These are phyloP conservation scores for Colletotrichum cereale DNA, from an alignment of 2,329 filamentous ascomycete species.

Conservation along the genomic window DNA sequence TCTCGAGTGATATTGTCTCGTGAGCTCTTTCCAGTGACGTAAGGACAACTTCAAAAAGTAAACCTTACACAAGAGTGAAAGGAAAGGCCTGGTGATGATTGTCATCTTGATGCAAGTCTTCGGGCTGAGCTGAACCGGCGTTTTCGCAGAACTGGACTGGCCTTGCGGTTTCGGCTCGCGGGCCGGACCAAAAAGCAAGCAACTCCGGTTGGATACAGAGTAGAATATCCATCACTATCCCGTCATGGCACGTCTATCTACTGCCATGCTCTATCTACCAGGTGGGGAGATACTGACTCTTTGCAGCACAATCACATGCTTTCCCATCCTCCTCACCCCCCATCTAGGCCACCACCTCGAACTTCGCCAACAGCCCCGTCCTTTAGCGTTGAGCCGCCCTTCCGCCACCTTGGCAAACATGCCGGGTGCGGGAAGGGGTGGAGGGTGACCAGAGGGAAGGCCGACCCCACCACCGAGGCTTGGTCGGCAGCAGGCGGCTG, in stretches of 20 bases:
- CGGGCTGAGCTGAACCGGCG: background rate
- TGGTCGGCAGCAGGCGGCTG: background rate
- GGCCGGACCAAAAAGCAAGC: background rate
- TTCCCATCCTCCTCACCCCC: background rate
- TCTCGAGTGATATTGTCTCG: background rate
- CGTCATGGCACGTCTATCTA: background rate
- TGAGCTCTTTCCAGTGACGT: background rate
- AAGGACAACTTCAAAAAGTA: background rate
- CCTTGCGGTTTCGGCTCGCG: background rate
- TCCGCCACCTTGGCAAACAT: slow-evolving; percentile 3
- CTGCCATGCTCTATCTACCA: background rate
- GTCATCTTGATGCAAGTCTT: background rate
- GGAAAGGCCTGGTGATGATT: background rate
- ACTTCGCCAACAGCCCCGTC: background rate
- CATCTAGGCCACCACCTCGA: too few species aligned
- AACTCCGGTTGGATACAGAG: background rate
- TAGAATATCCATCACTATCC: background rate
- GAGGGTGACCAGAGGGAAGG: too few species aligned
- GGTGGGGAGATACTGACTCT: background rate
- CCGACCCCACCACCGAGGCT: background rate
- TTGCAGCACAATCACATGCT: slow-evolving; percentile 31
- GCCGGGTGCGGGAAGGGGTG: background rate
- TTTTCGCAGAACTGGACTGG: background rate
- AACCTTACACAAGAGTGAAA: background rate
- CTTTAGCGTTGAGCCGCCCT: background rate